phyloP scores from a whole-genome alignment of 495 filamentous ascomycete species.

The Xylaria intraflava region DNA sequence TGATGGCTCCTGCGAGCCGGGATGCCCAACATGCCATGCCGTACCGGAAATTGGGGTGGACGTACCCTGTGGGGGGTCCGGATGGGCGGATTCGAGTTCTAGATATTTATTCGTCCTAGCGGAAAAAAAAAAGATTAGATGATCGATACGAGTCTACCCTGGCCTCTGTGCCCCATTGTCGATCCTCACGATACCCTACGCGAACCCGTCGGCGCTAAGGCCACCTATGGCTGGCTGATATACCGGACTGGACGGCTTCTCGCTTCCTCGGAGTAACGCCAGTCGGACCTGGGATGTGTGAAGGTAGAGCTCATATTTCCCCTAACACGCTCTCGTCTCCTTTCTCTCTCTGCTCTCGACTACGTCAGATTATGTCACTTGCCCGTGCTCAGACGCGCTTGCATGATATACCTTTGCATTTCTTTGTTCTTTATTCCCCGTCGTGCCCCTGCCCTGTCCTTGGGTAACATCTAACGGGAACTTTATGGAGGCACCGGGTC shows the following conservation, averaged over 20 bases:
- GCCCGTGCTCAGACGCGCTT: too few species aligned
- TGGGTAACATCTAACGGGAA: too few species aligned
- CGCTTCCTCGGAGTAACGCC: neutral
- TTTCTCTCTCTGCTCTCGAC: too few species aligned
- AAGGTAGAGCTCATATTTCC: too few species aligned
- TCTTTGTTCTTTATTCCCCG: too few species aligned
- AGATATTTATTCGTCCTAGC: slow-evolving; percentile 1
- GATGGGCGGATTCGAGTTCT: neutral
- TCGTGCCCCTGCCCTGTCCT: too few species aligned
- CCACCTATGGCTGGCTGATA: neutral
- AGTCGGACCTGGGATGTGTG: too few species aligned
- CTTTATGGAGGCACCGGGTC: too few species aligned
- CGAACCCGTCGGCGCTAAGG: neutral
- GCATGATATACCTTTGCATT: too few species aligned
- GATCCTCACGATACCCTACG: neutral
- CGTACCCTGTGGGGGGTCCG: neutral
- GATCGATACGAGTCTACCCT: neutral
- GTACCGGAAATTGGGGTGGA: slow-evolving; percentile 9
- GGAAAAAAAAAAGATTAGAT: neutral
- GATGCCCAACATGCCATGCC: slow-evolving; percentile 2
- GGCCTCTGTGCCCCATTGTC: neutral
- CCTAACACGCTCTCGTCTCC: too few species aligned
- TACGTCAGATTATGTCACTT: too few species aligned
- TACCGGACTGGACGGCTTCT: neutral
- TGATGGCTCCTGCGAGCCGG: neutral